A percentile compares a stretch with the other conserved stretches of the same genome.
These are phyloP conservation scores for Nissolia schottii DNA, from an alignment of 306 rosid species.

Conservation along the genomic window DNA sequence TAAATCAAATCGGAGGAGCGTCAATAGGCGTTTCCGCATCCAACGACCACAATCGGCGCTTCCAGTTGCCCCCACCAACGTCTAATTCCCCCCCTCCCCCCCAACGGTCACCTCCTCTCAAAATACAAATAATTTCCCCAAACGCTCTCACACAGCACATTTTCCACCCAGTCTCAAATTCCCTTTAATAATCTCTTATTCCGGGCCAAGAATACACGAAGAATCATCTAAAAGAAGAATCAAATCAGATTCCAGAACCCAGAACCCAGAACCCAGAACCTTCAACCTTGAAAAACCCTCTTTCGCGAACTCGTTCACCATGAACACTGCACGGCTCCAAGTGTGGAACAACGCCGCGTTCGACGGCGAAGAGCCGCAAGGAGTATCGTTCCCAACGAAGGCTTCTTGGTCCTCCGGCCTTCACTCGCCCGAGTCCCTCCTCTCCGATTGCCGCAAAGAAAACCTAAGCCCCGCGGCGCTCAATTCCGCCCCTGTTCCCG, in stretches of 20 bases:
- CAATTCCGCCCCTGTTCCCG: neutral
- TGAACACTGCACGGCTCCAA: conserved; percentile 1
- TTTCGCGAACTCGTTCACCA: too few species aligned
- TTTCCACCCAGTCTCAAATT: neutral
- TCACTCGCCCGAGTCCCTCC: neutral
- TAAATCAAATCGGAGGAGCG: neutral
- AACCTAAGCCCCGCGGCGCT: conserved; percentile 27
- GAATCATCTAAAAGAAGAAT: neutral
- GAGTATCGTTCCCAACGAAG: neutral
- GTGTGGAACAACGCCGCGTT: conserved; percentile 39
- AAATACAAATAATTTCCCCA: neutral
- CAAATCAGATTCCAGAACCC: conserved; percentile 7
- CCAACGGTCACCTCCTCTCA: neutral
- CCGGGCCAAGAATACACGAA: neutral
- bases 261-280: neutral
- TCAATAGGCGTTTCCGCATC: neutral
- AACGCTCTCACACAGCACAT: neutral
- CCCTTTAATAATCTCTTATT: neutral
- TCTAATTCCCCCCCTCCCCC: neutral
- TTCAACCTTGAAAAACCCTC: neutral
- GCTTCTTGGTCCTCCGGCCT: conserved; percentile 20
- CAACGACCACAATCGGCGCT: neutral
- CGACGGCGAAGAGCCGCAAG: neutral
- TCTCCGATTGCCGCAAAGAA: conserved; percentile 27
- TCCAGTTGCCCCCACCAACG: neutral